Percentiles rank a stretch among this genome's conserved stretches.
Conservation (phyloP, 495 filamentous ascomycete species). For the Aspergillus mulundensis region DNA sequence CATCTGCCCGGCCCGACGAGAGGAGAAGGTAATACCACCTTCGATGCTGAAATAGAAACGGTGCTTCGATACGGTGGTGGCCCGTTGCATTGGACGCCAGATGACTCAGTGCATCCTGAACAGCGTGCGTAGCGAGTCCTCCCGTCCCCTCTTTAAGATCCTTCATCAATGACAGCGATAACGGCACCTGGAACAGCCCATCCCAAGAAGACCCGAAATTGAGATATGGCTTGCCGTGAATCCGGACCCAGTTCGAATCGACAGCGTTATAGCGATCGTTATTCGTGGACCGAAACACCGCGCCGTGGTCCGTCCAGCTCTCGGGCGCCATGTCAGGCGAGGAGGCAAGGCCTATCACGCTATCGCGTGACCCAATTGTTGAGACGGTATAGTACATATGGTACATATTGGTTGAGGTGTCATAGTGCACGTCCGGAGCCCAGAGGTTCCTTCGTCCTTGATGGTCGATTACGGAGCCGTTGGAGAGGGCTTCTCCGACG, state of each 20-base stretch:
- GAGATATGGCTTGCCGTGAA: not conserved
- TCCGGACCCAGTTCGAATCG: not conserved
- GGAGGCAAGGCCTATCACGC: not conserved
- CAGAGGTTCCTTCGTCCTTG: not conserved
- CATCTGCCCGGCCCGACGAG: conserved; percentile 58
- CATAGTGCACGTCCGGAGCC: conserved; percentile 2
- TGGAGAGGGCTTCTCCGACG: not conserved
- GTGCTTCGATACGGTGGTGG: conserved; percentile 54
- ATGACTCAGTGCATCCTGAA: conserved; percentile 33
- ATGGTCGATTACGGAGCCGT: not conserved
- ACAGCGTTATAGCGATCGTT: not conserved
- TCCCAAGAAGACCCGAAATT: conserved; percentile 66
- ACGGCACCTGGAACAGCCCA: conserved; percentile 58
- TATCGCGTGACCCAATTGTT: not conserved
- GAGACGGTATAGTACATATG: conserved; percentile 6
- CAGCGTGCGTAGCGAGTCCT: not conserved
- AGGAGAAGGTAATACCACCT: conserved; percentile 65
- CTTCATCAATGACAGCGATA: conserved; percentile 23
- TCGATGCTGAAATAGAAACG: conserved; percentile 51
- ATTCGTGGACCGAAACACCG: not conserved
- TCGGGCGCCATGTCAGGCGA: not conserved
- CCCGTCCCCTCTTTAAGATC: not conserved
- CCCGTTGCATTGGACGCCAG: conserved; percentile 53
- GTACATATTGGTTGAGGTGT: not conserved
- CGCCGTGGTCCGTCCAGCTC: conserved; percentile 6